Conservation (phyloP, 2,329 filamentous ascomycete genomes). For the Aspergillus sp. region DNA sequence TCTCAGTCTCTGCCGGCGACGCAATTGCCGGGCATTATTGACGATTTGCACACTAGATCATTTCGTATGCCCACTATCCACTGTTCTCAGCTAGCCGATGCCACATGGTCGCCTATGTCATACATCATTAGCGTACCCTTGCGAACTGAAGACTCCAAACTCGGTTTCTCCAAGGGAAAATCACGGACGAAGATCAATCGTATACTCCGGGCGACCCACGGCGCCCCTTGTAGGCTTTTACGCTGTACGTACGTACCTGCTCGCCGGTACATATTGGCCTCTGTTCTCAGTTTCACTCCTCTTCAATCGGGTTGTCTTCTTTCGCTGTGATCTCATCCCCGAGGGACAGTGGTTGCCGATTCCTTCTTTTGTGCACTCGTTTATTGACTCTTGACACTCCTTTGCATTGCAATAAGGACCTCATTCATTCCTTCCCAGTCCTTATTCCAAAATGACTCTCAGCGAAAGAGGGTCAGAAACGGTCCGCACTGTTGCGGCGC, state of each 20-base stretch:
- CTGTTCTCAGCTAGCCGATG: not conserved
- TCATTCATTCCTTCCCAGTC: slow-evolving; percentile 4
- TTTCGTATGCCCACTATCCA: not conserved
- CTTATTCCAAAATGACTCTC: slow-evolving; percentile 13
- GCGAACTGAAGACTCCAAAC: no score
- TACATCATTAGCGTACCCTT: not conserved
- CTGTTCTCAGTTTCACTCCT: not conserved
- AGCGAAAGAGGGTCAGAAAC: slow-evolving; percentile 18
- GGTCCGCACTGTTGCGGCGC: slow-evolving; percentile 21
- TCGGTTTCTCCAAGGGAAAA: no score
- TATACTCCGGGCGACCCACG: not conserved
- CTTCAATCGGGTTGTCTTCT: not conserved
- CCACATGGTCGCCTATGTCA: not conserved
- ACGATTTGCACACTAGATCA: slow-evolving; percentile 1
- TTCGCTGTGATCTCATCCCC: not conserved
- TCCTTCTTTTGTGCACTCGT: not conserved
- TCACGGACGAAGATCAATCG: not conserved
- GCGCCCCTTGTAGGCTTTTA: not conserved
- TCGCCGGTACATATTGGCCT: not conserved
- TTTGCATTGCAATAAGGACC: not conserved
- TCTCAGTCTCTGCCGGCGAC: no score
- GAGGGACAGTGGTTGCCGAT: not conserved
- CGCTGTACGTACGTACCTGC: not conserved
- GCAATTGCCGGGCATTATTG: slow-evolving; percentile 2
- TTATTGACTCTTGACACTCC: not conserved